Evolutionary conservation across 805 yeast genomes (phyloP).

Genomic region (Metschnikowia shivogae): DNA sequence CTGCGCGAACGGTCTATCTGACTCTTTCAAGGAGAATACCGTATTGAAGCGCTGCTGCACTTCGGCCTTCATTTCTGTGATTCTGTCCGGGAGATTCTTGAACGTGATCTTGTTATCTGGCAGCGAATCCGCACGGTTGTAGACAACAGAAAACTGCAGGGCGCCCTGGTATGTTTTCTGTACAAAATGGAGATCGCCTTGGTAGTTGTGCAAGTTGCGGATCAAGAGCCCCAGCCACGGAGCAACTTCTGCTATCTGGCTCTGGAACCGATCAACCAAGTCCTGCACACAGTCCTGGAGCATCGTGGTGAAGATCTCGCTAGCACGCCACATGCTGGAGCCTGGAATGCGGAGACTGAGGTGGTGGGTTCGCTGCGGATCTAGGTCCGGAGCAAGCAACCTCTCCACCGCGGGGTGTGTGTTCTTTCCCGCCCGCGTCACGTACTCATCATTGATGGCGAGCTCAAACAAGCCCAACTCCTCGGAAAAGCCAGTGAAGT

Average conservation of each 20-base stretch:
- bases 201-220: constrained; percentile 54
- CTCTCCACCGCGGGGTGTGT: constrained; percentile 34
- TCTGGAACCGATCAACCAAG: constrained; percentile 28
- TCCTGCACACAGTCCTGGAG: constrained; percentile 64
- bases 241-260: constrained; percentile 29
- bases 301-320: constrained; percentile 66
- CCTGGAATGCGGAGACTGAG: constrained; percentile 66
- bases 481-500: constrained; percentile 44
- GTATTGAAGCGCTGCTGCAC: constrained; percentile 52
- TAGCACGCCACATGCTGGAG: constrained; percentile 71
- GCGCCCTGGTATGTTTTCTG: constrained; percentile 73
- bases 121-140: constrained; percentile 43
- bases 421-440: constrained; percentile 20
- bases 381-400: constrained; percentile 38
- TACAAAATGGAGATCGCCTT: constrained; percentile 74
- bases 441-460: constrained; percentile 46
- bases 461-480: constrained; percentile 67
- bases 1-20: constrained; percentile 55
- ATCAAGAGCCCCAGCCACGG: constrained; percentile 50
- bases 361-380: constrained; percentile 62
- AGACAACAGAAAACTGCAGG: constrained; percentile 71
- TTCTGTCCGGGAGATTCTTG: constrained; percentile 32
- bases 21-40: constrained; percentile 46
- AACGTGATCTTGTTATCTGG: constrained; percentile 33
- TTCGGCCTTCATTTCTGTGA: constrained; percentile 27